These are phyloP conservation scores for Lactarius deliciosus DNA, from an alignment of 768 basidiomycete species.

Conservation along the genomic window DNA sequence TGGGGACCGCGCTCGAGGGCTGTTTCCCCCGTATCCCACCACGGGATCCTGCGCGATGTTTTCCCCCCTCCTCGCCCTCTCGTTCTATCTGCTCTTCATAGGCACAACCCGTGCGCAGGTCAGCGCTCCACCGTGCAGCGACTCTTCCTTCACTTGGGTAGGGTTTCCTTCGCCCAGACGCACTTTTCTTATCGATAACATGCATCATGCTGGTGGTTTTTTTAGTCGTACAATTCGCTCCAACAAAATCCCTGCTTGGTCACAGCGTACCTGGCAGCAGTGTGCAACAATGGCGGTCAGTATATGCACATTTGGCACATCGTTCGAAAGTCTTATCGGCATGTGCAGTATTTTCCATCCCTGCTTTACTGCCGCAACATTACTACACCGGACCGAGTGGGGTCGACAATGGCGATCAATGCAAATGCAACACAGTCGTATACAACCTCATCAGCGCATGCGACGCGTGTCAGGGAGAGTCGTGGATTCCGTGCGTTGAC, in stretches of 20 bases:
- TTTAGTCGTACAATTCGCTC: constrained; percentile 22
- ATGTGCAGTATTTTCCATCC: constrained; percentile 14
- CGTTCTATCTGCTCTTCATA: neutral
- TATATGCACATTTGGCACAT: neutral
- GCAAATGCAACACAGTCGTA: constrained; percentile 33
- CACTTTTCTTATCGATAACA: neutral
- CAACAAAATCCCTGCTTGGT: constrained; percentile 21
- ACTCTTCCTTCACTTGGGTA: constrained; percentile 16
- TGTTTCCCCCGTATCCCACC: neutral
- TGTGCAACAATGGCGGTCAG: constrained; percentile 24
- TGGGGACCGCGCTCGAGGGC: neutral
- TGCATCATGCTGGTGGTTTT: neutral
- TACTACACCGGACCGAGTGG: constrained; percentile 19
- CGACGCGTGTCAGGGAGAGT: constrained; percentile 31
- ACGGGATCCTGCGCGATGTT: constrained; percentile 2
- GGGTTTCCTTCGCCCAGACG: neutral
- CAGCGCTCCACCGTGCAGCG: constrained; percentile 14
- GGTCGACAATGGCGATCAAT: constrained; percentile 13
- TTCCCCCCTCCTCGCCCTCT: neutral
- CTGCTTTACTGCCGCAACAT: constrained; percentile 4
- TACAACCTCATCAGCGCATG: constrained; percentile 35
- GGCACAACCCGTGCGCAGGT: neutral
- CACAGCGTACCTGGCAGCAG: constrained; percentile 1
- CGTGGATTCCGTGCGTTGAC: constrained; percentile 22
- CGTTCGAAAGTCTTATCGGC: neutral